phyloP scores from a whole-genome alignment of 2,329 filamentous ascomycete genomes.

The Phaeoacremonium minimum region DNA sequence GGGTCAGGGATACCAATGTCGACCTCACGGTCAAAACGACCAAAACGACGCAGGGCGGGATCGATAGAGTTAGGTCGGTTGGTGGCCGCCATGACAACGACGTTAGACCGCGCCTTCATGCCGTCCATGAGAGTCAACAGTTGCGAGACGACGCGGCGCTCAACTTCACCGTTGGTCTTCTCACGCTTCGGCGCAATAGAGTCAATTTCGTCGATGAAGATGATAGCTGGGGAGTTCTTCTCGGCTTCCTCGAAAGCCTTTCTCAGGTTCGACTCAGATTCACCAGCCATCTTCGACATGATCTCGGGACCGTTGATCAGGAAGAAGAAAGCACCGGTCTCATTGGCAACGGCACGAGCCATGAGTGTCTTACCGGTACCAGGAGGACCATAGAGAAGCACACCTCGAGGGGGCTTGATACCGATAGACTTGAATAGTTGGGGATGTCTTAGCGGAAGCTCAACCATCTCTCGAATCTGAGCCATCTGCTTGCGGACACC shows the following conservation, averaged over 20 bases:
- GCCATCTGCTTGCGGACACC: slow-evolving; percentile 99
- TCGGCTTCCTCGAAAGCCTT: slow-evolving; percentile 99
- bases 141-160: slow-evolving; percentile 97
- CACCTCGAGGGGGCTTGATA: slow-evolving; percentile 98
- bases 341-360: slow-evolving; percentile 97
- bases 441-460: slow-evolving; percentile 91
- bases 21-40: slow-evolving; percentile 97
- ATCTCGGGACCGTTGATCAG: slow-evolving; percentile 98
- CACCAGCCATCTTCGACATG: slow-evolving; percentile 99
- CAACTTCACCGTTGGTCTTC: slow-evolving; percentile 98
- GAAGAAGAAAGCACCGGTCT: slow-evolving; percentile 99
- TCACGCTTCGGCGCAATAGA: slow-evolving; percentile 99
- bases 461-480: slow-evolving; percentile 97
- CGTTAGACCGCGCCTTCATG: slow-evolving; percentile 98
- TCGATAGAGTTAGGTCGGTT: slow-evolving; percentile 99
- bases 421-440: slow-evolving; percentile 99
- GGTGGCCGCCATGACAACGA: slow-evolving; percentile 98
- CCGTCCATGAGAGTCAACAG: slow-evolving; percentile 96
- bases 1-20: slow-evolving; percentile 98
- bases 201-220: slow-evolving; percentile 99
- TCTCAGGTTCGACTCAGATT: slow-evolving; percentile 95
- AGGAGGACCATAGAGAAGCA: slow-evolving; percentile 91
- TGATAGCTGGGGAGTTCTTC: slow-evolving; percentile 98
- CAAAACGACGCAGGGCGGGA: slow-evolving; percentile 93
- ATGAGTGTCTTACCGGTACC: slow-evolving; percentile 99